These are phyloP conservation scores for Termitomyces eurrhizus DNA, from an alignment of 768 basidiomycete genomes.

Conservation along the genomic window DNA sequence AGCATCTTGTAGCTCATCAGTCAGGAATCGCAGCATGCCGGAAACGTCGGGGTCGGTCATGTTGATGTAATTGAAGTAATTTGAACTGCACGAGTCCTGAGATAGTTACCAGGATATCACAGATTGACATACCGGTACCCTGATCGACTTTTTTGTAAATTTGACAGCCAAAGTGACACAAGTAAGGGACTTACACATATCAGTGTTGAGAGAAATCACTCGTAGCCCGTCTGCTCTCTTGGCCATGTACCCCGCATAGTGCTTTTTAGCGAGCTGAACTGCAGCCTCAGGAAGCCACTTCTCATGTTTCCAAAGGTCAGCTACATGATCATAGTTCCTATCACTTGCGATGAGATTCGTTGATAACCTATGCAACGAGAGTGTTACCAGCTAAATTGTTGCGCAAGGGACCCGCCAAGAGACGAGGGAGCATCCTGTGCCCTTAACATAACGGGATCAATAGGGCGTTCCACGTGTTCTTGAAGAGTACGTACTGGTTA, in stretches of 20 bases:
- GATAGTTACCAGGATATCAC: neutral
- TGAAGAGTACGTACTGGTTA: constrained; percentile 44
- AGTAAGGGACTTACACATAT: constrained; percentile 52
- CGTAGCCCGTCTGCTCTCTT: constrained; percentile 61
- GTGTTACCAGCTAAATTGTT: constrained; percentile 63
- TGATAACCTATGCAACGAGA: too few relatives aligned
- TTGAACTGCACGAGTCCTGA: constrained; percentile 37
- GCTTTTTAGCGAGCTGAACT: constrained; percentile 53
- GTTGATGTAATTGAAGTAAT: constrained; percentile 78
- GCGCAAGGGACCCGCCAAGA: constrained; percentile 47
- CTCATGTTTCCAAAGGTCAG: constrained; percentile 67
- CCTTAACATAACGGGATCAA: constrained; percentile 23
- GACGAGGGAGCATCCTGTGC: constrained; percentile 60
- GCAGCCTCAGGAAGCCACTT: constrained; percentile 61
- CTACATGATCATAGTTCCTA: constrained; percentile 78
- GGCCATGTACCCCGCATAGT: constrained; percentile 75
- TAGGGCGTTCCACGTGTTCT: neutral
- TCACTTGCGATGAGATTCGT: neutral
- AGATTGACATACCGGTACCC: constrained; percentile 30
- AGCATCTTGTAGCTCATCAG: constrained; percentile 73
- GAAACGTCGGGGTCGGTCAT: constrained; percentile 64
- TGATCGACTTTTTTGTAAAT: constrained; percentile 2
- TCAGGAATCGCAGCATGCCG: constrained; percentile 74
- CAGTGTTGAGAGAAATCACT: constrained; percentile 72
- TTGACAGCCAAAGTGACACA: too few relatives aligned